Conservation (phyloP, 2,329 filamentous ascomycete species). For the Tympanopsis confertula region DNA sequence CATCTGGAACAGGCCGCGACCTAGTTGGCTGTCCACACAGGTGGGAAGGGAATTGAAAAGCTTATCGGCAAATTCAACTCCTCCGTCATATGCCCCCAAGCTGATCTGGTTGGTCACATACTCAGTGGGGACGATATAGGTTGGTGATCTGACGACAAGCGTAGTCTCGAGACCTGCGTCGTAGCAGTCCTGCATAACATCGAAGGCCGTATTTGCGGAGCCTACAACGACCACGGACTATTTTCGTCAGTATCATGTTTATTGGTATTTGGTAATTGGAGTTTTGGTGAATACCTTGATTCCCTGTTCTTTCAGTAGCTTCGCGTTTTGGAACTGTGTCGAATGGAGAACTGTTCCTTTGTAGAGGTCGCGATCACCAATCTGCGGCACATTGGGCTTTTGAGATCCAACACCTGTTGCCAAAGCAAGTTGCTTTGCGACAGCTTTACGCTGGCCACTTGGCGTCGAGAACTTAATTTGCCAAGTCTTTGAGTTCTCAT, state of each 20-base stretch:
- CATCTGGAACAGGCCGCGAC: constrained; percentile 1
- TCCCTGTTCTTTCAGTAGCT: neutral
- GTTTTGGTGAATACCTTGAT: neutral
- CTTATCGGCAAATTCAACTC: neutral
- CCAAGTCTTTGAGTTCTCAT: constrained; percentile 7
- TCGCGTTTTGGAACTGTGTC: neutral
- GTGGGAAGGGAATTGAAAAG: neutral
- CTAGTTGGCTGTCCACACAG: constrained; percentile 1
- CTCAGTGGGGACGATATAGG: neutral
- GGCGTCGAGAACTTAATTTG: neutral
- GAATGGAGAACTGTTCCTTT: neutral
- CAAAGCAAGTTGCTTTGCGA: neutral
- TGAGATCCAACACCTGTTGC: neutral
- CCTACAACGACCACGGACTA: constrained; percentile 2
- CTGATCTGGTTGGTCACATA: neutral
- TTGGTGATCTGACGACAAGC: constrained; percentile 3
- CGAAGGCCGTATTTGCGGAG: constrained; percentile 9
- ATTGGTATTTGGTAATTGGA: no score
- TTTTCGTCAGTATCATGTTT: no score
- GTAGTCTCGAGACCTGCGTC: constrained; percentile 2
- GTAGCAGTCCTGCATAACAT: constrained; percentile 6
- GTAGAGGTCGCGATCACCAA: neutral
- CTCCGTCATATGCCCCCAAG: neutral
- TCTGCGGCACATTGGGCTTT: neutral
- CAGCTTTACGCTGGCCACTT: neutral